Percentiles rank a stretch among this genome's conserved stretches.
phyloP scores from a whole-genome alignment of 1,284 basidiomycete species.

The Microbotryum scabiosae region DNA sequence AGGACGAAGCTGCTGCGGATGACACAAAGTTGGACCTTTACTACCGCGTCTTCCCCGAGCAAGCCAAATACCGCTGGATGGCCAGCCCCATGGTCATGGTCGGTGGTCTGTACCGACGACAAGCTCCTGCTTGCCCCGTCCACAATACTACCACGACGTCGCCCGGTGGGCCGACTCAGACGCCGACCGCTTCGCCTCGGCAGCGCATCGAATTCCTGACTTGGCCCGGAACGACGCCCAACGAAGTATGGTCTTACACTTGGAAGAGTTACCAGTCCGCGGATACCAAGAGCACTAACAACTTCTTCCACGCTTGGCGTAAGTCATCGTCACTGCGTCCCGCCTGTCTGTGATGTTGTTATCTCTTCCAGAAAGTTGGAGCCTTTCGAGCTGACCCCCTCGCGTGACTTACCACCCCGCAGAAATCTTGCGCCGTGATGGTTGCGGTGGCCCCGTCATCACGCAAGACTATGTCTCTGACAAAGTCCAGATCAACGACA shows the following conservation, averaged over 20 bases:
- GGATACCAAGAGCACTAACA: background rate
- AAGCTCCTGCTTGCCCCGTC: background rate
- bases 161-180: background rate
- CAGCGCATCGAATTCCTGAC: slow-evolving; percentile 29
- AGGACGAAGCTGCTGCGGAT: slow-evolving; percentile 1
- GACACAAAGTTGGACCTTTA: slow-evolving; percentile 21
- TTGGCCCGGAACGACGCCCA: slow-evolving; percentile 23
- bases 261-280: slow-evolving; percentile 23
- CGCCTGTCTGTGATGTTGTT: too few relatives aligned
- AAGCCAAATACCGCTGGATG: background rate
- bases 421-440: slow-evolving; percentile 17
- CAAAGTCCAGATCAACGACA: slow-evolving; percentile 2
- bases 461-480: slow-evolving; percentile 17
- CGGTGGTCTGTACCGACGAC: background rate
- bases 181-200: background rate
- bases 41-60: slow-evolving; percentile 24
- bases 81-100: slow-evolving; percentile 13
- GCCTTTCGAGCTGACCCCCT: too few relatives aligned
- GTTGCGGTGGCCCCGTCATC: slow-evolving; percentile 18
- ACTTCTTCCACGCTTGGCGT: slow-evolving; percentile 22
- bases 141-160: background rate
- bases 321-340: too few relatives aligned
- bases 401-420: background rate
- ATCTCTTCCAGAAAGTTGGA: slow-evolving; percentile 1
- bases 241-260: slow-evolving; percentile 24